These are phyloP conservation scores for Betula pendula DNA, from an alignment of 306 rosid genomes.

Conservation along the genomic window DNA sequence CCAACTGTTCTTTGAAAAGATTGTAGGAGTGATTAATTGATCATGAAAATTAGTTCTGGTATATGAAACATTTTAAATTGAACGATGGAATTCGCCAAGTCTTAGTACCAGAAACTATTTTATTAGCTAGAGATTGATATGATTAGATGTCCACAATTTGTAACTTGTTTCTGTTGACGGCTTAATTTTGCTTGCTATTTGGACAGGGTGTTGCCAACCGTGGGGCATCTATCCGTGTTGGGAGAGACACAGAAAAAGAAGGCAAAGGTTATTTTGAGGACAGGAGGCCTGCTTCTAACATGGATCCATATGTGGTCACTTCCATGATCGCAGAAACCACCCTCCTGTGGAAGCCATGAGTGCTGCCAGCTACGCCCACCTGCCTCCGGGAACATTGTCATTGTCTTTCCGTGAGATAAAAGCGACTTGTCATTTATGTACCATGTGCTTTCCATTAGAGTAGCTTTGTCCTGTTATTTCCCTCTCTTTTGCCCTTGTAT, in stretches of 20 bases:
- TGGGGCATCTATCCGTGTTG: constrained; percentile 93
- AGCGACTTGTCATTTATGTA: constrained; percentile 6
- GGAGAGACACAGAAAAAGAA: constrained; percentile 90
- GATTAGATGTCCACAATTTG: too few species aligned
- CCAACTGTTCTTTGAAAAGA: neutral
- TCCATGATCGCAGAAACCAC: constrained; percentile 95
- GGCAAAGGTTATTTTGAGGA: constrained; percentile 97
- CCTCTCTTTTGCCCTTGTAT: constrained; percentile 7
- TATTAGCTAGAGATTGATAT: too few species aligned
- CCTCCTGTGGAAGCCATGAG: constrained; percentile 75
- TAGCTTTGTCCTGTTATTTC: neutral
- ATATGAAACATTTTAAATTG: neutral
- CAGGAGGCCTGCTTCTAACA: constrained; percentile 96
- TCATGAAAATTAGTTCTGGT: neutral
- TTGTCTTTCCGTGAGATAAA: neutral
- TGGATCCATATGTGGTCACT: constrained; percentile 96
- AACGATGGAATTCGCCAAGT: neutral
- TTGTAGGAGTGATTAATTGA: constrained; percentile 5
- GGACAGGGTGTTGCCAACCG: constrained; percentile 94
- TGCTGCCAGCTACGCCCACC: neutral
- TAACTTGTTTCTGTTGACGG: neutral
- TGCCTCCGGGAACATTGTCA: neutral
- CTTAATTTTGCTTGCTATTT: neutral
- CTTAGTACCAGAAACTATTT: neutral
- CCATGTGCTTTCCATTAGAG: constrained; percentile 18